Base-by-base conservation (phyloP, 768 basidiomycete genomes). In the Trametes gibbosa region DNA sequence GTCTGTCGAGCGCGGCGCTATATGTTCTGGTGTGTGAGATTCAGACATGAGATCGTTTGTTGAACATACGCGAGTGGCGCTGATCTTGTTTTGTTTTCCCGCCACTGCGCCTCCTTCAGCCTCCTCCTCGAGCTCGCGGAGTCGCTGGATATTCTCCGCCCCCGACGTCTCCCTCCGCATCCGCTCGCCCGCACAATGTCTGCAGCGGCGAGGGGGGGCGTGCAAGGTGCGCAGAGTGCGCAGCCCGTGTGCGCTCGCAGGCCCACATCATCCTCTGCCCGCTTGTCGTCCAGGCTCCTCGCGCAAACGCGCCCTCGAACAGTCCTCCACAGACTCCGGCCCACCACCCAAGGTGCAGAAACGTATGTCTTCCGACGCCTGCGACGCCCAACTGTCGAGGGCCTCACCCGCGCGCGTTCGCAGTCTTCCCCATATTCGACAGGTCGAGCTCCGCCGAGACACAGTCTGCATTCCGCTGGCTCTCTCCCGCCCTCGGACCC, bases 361-460 rank as follows among this genome's bases (percentile, higher is more conserved):
- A 56, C 34, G 68, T 64, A 46, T 23, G 4, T n/a, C 34, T 43
- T 14, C 25, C n/a, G n/a, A n/a, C n/a, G n/a, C 37, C 24, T 17
- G 25, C 6, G 6, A 43, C 27, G 7, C 34, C 9, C n/a, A 5
- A 9, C 16, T 27, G 37, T 19, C 12, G 5, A 14, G 5, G 34
- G 8, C 47, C 21, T 4, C 47, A 3, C 16, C 2, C 34, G 34
- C 6, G 6, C 14, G 23, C 32, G 7, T 29, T 14, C 37, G 21
- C 52, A 72, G 72, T 73, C 10, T 69, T 66, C 42, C 64, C 72
- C 19, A 66, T 72, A 13, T 73, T 73, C 42, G 63, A 61, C 40
- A 69, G 64, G 50, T 39, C 63, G 1, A 51, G 58, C n/a, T 40
- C 56, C 0, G 19, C 57, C 1, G 46, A 56, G 19, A 17, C 63